Evolutionary conservation across 441 rosid species (phyloP), one percentile per base, ranked within the genome.

Genomic region (Codiaeum variegatum): DNA sequence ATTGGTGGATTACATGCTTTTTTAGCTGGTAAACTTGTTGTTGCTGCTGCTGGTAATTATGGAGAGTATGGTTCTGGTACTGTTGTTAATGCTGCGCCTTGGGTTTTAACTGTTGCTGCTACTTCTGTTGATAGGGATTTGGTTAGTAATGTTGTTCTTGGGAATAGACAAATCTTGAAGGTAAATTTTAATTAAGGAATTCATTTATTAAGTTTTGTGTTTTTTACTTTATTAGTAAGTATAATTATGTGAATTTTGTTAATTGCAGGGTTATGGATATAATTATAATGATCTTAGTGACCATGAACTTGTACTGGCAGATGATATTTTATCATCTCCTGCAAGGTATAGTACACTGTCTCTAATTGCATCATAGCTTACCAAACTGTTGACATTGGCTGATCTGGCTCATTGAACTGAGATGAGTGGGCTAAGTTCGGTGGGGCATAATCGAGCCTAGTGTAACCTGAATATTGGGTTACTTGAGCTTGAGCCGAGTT

Each of bases 21-120:
- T 8, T 42, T 46, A 56, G 55, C 67, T 0, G 87, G 86, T 1
- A 63, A 82, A 6, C 66, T 77, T 13, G 80, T 76, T 6, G 79
- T 75, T 42, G 75, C 78, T 62, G 56, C 86, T 6, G 85, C 83
- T 62, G 84, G 89, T 1, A 86, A 86, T 24, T 26, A 67, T 0
- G 85, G 80, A 3, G 63, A 6, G 2, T 0, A 55, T 8, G 73
- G 71, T 58, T 18, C 31, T 26, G 69, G 71, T 58, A 24, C 81
- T 4, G 78, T 77, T 28, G 42, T 54, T 2, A 79, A 82, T 64
- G 79, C 54, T 2, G 82, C 87, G 5, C 86, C 86, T 12, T 86
- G 85, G 86, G 69, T 80, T 32, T 19, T 81, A 12, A 82, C 85
- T 0, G 86, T 81, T 18, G 85, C 80, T 15, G 86, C 85, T 47